These are phyloP conservation scores for Cutaneotrichosporon mucoides DNA, from an alignment of 1,284 basidiomycete genomes.

Conservation along the genomic window DNA sequence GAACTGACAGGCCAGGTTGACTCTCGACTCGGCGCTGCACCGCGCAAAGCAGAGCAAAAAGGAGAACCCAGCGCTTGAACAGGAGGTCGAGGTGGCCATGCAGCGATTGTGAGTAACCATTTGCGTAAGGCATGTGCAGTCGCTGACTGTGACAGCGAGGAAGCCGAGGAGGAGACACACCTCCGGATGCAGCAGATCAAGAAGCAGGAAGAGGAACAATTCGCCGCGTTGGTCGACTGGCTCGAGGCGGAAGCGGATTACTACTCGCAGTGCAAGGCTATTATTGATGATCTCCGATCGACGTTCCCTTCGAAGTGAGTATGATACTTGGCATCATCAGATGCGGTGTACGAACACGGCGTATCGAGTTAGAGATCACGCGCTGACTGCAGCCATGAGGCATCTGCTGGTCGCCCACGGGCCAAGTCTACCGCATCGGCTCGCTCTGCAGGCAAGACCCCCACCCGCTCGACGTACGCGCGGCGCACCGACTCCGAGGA, in stretches of 20 bases:
- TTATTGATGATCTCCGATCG: constrained; percentile 62
- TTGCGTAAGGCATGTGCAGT: too few relatives aligned
- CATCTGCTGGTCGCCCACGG: not conserved
- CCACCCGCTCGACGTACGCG: constrained; percentile 5
- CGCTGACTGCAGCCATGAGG: not conserved
- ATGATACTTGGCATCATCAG: too few relatives aligned
- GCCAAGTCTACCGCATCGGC: constrained; percentile 14
- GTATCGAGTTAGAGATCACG: too few relatives aligned
- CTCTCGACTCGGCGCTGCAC: constrained; percentile 68
- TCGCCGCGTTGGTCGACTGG: constrained; percentile 61
- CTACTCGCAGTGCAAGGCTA: constrained; percentile 64
- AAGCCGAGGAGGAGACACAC: constrained; percentile 71
- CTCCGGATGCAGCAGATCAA: constrained; percentile 70
- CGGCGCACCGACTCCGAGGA: constrained; percentile 6
- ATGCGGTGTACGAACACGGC: too few relatives aligned
- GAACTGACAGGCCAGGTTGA: constrained; percentile 43
- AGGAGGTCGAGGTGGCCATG: constrained; percentile 66
- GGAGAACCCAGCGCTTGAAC: constrained; percentile 66
- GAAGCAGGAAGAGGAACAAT: constrained; percentile 66
- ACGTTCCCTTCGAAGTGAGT: constrained; percentile 59
- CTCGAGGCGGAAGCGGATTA: constrained; percentile 69
- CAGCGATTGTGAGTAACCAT: constrained; percentile 62
- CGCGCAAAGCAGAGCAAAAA: constrained; percentile 59
- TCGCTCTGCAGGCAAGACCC: constrained; percentile 14
- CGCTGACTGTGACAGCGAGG: constrained; percentile 57